Evolutionary conservation across 1,284 basidiomycete species (phyloP), one percentile per base, ranked within the genome.

Genomic region (Sanguinoderma infundibulare): DNA sequence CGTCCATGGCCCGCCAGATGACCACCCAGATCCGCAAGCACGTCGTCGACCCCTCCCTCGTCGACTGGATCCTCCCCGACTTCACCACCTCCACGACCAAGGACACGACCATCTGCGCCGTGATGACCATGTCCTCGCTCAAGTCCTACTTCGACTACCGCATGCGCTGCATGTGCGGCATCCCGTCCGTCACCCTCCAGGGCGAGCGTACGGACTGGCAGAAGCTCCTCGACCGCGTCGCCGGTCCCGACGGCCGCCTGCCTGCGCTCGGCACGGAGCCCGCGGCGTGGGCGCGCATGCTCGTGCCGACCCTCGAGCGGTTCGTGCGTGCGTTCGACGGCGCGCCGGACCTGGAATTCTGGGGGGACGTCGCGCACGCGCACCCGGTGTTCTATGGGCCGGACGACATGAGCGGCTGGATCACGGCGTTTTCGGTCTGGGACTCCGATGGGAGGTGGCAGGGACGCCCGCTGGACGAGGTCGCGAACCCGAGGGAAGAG

Each of bases 71-170:
- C 40, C 70, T 77, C 9, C 83, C 83, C 0, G 65, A 74, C 32
- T 85, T 84, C 67, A 74, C 79, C 4, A 84, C 83, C 1, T 84
- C 82, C 3, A 81, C 79, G 0, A 9, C 38, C 1, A 74, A 70
- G 20, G 83, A 85, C 56, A 77, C 68, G 2, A 73, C 75, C 4
- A 72, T 79, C 7, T 77, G 72, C 26, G 71, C 80, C 1, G 74
- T 83, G 12, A 62, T 79, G 34, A 76, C 81, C 78, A 82, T 84
- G 80, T 70, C 79, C 2, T 77, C 74, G 17, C 68, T 81, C 65
- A 77, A 80, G 55, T 53, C 72, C 58, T 64, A 78, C 59, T 81
- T 82, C 65, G 46, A 65, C 6, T 79, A 75, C 66, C 67, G 40
- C 14, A 70, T 76, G 28, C 26, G 28, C 0, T 65, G 76, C 8